These are phyloP conservation scores for Theileria orientalis DNA, from an alignment of 169 alveolate genomes.

Conservation along the genomic window DNA sequence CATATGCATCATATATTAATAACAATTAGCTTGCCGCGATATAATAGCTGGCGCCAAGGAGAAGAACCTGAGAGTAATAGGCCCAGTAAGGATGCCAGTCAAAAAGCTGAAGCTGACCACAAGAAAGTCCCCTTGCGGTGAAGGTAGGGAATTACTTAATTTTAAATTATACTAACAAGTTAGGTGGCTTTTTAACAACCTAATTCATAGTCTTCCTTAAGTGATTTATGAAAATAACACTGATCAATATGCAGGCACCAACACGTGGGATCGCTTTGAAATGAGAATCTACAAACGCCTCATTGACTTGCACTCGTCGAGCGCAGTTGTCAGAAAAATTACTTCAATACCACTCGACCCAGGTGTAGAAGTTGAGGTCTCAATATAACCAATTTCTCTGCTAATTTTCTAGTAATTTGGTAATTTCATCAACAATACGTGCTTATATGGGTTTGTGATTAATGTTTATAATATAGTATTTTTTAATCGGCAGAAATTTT, in stretches of 20 bases:
- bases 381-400: constrained; percentile 72
- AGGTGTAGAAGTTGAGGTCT: constrained; percentile 96
- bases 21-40: constrained; percentile 86
- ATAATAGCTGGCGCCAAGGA: constrained; percentile 91
- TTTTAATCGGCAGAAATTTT: too few relatives aligned
- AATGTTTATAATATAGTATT: not conserved
- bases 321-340: constrained; percentile 94
- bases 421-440: not conserved
- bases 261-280: constrained; percentile 97
- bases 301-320: constrained; percentile 93
- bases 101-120: constrained; percentile 92
- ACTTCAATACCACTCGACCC: constrained; percentile 96
- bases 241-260: constrained; percentile 83
- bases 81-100: constrained; percentile 97
- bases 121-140: constrained; percentile 97
- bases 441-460: too few relatives aligned
- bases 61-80: constrained; percentile 88
- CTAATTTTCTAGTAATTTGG: constrained; percentile 62
- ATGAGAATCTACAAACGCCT: constrained; percentile 97
- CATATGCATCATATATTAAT: not conserved
- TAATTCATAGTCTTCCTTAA: not conserved
- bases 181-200: not conserved
- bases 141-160: constrained; percentile 69
- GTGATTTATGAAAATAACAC: not conserved
- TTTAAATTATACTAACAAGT: not conserved